Evolutionary conservation across 1,139 yeast species (phyloP).

Genomic region (Pichia sp.): DNA sequence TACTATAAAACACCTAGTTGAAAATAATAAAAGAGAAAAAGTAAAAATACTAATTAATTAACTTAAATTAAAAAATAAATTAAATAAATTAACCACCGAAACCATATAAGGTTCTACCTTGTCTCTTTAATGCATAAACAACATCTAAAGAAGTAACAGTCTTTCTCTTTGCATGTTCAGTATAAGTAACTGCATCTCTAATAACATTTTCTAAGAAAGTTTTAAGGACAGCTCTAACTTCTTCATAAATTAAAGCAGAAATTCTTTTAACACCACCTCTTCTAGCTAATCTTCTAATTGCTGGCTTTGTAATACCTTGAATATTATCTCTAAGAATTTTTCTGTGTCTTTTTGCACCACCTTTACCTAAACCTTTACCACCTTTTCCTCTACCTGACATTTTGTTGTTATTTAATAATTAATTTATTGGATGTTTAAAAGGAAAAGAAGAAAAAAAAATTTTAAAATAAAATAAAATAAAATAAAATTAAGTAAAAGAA

Average conservation of each 20-base stretch:
- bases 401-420: slow-evolving; percentile 16
- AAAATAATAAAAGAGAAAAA: too few species aligned
- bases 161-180: slow-evolving; percentile 99
- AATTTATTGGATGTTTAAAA: background rate
- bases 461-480: background rate
- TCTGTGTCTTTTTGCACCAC: slow-evolving; percentile 99
- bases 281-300: slow-evolving; percentile 99
- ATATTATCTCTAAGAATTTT: slow-evolving; percentile 99
- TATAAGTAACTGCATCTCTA: slow-evolving; percentile 98
- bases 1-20: too few species aligned
- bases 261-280: slow-evolving; percentile 99
- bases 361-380: slow-evolving; percentile 98
- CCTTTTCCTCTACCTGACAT: slow-evolving; percentile 99
- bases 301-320: slow-evolving; percentile 99
- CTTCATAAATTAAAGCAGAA: slow-evolving; percentile 97
- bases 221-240: slow-evolving; percentile 95
- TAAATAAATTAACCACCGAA: slow-evolving; percentile 99
- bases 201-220: slow-evolving; percentile 94
- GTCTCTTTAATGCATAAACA: slow-evolving; percentile 99
- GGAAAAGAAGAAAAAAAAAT: background rate
- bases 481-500: too few species aligned
- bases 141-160: slow-evolving; percentile 98
- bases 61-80: too few species aligned
- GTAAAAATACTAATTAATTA: too few species aligned
- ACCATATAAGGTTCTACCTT: slow-evolving; percentile 99